A percentile compares a stretch with the other conserved stretches of the same genome.
phyloP scores from a whole-genome alignment of 2,329 filamentous ascomycete species.

The Cercospora canescens region DNA sequence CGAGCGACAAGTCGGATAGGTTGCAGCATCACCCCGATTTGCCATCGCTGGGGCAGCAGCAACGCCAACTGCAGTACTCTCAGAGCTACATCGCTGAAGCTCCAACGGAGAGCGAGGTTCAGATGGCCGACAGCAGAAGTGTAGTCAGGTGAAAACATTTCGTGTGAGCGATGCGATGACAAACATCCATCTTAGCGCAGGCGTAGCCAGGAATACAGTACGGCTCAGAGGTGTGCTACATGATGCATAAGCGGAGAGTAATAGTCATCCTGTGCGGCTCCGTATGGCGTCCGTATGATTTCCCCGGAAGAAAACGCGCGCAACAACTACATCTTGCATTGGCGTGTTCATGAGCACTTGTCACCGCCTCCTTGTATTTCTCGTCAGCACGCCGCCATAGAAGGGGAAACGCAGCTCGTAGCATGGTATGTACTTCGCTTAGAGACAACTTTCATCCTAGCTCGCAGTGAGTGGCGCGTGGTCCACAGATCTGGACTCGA shows the following conservation, averaged over 20 bases:
- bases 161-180: not conserved
- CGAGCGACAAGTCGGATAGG: not conserved
- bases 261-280: no score
- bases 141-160: not conserved
- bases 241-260: not conserved
- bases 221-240: not conserved
- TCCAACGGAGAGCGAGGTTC: constrained; percentile 13
- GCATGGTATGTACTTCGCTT: no score
- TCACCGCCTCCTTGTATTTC: no score
- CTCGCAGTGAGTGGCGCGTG: no score
- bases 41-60: not conserved
- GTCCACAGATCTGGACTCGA: no score
- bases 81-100: constrained; percentile 10
- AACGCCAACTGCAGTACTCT: not conserved
- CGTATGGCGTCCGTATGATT: no score
- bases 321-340: no score
- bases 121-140: constrained; percentile 16
- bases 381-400: no score
- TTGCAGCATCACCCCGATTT: not conserved
- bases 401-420: no score
- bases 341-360: no score
- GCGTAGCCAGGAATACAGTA: not conserved
- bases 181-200: not conserved
- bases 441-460: no score
- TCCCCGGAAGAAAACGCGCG: no score